Percentiles rank a stretch among this genome's conserved stretches.
Conservation (phyloP, 345 rosid genomes). For the Brassica napus region DNA sequence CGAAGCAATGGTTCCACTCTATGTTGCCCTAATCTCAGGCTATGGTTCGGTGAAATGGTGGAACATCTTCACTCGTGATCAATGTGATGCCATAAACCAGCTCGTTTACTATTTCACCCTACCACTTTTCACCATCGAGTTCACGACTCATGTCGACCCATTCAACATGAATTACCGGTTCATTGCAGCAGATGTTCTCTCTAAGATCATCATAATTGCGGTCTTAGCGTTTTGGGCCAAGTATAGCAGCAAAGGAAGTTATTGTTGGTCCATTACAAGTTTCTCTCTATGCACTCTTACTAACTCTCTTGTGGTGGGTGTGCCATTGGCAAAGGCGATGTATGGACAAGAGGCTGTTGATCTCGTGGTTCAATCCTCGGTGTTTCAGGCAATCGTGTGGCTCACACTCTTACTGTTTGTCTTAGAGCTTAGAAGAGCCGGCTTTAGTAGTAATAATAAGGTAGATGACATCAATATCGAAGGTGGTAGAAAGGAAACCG, state of each 20-base stretch:
- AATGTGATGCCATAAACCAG: constrained; percentile 76
- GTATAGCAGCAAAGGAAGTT: constrained; percentile 66
- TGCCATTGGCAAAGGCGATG: constrained; percentile 71
- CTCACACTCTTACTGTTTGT: constrained; percentile 65
- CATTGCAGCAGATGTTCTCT: constrained; percentile 63
- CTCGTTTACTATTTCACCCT: constrained; percentile 79
- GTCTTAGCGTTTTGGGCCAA: constrained; percentile 68
- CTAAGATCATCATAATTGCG: constrained; percentile 58
- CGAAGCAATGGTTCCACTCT: constrained; percentile 80
- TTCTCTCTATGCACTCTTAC: constrained; percentile 71
- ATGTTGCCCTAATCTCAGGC: constrained; percentile 68
- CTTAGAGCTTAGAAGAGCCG: constrained; percentile 59
- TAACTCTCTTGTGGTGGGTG: constrained; percentile 71
- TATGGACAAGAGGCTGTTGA: constrained; percentile 71
- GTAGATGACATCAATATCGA: constrained; percentile 22
- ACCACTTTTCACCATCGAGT: constrained; percentile 75
- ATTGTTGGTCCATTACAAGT: constrained; percentile 77
- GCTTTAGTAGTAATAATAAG: constrained; percentile 18
- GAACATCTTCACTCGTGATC: constrained; percentile 68
- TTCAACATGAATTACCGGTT: constrained; percentile 70
- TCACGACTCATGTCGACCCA: constrained; percentile 69
- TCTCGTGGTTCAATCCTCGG: constrained; percentile 72
- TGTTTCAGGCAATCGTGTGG: constrained; percentile 75
- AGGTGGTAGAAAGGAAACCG: constrained; percentile 16
- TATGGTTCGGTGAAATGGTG: constrained; percentile 95